Percentiles rank a stretch among this genome's conserved stretches.
Conservation (phyloP, 2,329 filamentous ascomycete species). For the Chlorencoelia australis region DNA sequence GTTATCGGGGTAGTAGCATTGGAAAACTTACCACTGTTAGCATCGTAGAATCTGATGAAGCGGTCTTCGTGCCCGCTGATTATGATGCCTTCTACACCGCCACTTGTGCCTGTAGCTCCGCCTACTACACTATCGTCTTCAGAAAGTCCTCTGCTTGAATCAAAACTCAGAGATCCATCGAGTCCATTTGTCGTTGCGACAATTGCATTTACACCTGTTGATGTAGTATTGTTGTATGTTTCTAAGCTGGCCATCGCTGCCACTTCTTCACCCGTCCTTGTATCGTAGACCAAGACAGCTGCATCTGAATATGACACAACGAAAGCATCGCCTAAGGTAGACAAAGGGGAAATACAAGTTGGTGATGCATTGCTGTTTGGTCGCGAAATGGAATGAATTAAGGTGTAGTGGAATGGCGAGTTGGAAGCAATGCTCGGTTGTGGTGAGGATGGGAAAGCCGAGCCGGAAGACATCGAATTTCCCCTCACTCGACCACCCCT, state of each 20-base stretch:
- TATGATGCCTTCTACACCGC: slow-evolving; percentile 81
- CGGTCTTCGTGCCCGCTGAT: slow-evolving; percentile 96
- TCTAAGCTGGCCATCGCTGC: slow-evolving; percentile 88
- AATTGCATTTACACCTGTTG: slow-evolving; percentile 79
- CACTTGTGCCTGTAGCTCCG: slow-evolving; percentile 69
- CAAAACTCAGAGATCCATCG: slow-evolving; percentile 51
- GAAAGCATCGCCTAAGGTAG: slow-evolving; percentile 72
- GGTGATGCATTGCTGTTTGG: slow-evolving; percentile 62
- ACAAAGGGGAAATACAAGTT: slow-evolving; percentile 88
- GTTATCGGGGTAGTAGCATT: not conserved
- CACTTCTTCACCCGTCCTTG: slow-evolving; percentile 74
- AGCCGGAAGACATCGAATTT: slow-evolving; percentile 90
- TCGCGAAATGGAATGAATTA: slow-evolving; percentile 78
- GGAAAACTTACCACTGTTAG: slow-evolving; percentile 77
- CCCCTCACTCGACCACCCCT: slow-evolving; percentile 71
- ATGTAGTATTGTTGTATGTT: slow-evolving; percentile 81
- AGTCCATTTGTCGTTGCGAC: slow-evolving; percentile 78
- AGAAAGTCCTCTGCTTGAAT: slow-evolving; percentile 50
- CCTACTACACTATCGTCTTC: slow-evolving; percentile 69
- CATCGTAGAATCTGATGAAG: slow-evolving; percentile 95
- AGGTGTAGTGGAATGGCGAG: slow-evolving; percentile 77
- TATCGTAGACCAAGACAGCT: slow-evolving; percentile 85
- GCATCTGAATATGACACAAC: slow-evolving; percentile 90
- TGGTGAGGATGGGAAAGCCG: slow-evolving; percentile 80
- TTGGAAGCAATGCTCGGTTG: slow-evolving; percentile 79